Percentiles rank a stretch among this genome's conserved stretches.
Evolutionary conservation across 1,139 yeast species (phyloP).

Genomic region (Wickerhamiella infanticola): DNA sequence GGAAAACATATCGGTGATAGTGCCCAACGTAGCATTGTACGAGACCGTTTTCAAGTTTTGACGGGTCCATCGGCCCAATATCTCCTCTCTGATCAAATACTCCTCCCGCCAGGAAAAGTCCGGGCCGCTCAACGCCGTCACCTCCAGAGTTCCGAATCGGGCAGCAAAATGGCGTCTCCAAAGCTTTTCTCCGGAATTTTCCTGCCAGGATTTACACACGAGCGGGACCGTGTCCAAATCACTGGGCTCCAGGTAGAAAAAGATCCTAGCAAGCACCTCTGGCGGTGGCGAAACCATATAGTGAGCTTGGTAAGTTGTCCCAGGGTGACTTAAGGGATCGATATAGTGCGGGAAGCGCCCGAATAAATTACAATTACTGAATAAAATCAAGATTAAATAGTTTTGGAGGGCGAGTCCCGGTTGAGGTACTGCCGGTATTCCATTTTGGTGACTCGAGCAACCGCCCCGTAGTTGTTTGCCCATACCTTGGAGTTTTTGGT

Average conservation of each 20-base stretch:
- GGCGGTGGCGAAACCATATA: constrained; percentile 13
- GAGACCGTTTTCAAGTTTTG: constrained; percentile 20
- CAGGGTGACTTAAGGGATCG: no score
- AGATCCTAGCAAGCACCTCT: constrained; percentile 26
- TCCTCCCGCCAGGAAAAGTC: constrained; percentile 22
- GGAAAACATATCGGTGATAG: constrained; percentile 16
- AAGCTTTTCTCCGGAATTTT: constrained; percentile 20
- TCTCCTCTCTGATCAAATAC: constrained; percentile 17
- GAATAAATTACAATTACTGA: neutral
- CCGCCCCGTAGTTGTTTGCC: constrained; percentile 37
- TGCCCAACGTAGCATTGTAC: constrained; percentile 17
- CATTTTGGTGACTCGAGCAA: constrained; percentile 28
- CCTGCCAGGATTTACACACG: constrained; percentile 23
- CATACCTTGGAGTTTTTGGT: constrained; percentile 18
- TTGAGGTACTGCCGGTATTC: constrained; percentile 57
- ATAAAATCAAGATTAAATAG: neutral
- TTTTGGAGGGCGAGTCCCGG: neutral
- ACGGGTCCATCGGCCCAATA: constrained; percentile 20
- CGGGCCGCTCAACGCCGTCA: constrained; percentile 18
- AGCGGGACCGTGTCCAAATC: constrained; percentile 21
- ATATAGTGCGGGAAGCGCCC: neutral
- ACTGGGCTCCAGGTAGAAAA: constrained; percentile 18
- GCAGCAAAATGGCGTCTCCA: constrained; percentile 21
- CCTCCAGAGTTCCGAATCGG: constrained; percentile 15
- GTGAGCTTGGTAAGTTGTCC: neutral